Percentiles rank a stretch among this genome's conserved stretches.
Evolutionary conservation across 768 basidiomycete genomes (phyloP).

Genomic region (Amanita jacksonii): DNA sequence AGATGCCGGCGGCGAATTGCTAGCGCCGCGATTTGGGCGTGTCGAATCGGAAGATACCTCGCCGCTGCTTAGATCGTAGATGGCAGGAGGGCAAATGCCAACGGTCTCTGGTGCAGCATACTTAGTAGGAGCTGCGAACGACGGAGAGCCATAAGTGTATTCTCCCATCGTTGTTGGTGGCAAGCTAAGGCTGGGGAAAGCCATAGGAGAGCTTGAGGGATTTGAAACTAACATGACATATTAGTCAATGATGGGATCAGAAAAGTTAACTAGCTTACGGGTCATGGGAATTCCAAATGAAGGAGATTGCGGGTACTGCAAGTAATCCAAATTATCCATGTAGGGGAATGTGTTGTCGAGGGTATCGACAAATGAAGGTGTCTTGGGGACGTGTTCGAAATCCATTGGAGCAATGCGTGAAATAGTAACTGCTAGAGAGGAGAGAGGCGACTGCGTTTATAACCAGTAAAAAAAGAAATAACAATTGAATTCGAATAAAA

Average conservation of each 20-base stretch:
- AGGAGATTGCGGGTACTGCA: slow-evolving; percentile 56
- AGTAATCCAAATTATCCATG: slow-evolving; percentile 50
- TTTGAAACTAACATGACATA: slow-evolving; percentile 35
- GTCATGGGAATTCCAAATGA: slow-evolving; percentile 55
- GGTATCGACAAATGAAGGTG: slow-evolving; percentile 37
- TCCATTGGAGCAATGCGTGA: slow-evolving; percentile 32
- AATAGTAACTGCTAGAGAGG: slow-evolving; percentile 25
- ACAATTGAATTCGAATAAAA: slow-evolving; percentile 18
- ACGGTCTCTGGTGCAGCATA: slow-evolving; percentile 58
- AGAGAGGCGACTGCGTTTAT: slow-evolving; percentile 9
- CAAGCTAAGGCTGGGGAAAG: slow-evolving; percentile 55
- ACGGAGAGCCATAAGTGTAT: slow-evolving; percentile 43
- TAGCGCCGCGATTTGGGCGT: slow-evolving; percentile 62
- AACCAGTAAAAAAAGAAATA: slow-evolving; percentile 11
- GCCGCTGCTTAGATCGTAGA: slow-evolving; percentile 61
- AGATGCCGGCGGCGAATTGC: slow-evolving; percentile 34
- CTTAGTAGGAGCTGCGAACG: slow-evolving; percentile 38
- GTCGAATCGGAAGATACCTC: slow-evolving; percentile 68
- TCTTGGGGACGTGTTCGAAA: slow-evolving; percentile 36
- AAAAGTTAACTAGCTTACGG: slow-evolving; percentile 32
- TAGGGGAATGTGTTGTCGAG: slow-evolving; percentile 38
- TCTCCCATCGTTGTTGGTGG: slow-evolving; percentile 40
- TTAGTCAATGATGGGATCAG: slow-evolving; percentile 10
- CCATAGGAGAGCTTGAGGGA: slow-evolving; percentile 49
- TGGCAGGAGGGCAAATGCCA: slow-evolving; percentile 61